Evolutionary conservation across 441 rosid species (phyloP).

Genomic region (Gossypium trilobum): DNA sequence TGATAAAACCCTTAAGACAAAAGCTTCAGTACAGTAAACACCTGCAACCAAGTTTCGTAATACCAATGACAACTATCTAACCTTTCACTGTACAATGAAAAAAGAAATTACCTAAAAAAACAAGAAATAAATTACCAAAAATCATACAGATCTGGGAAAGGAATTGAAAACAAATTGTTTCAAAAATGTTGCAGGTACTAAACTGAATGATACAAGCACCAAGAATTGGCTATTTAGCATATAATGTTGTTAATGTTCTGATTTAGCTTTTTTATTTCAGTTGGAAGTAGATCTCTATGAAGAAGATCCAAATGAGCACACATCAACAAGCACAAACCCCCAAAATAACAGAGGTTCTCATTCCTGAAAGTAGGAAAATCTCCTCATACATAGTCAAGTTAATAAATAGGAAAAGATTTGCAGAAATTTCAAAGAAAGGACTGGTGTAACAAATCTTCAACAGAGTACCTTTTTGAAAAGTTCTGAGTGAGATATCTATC

Average conservation of each 20-base stretch:
- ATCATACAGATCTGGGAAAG: not conserved
- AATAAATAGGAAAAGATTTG: not conserved
- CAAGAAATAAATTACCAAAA: not conserved
- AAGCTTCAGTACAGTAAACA: not conserved
- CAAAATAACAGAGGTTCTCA: not conserved
- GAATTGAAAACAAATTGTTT: not conserved
- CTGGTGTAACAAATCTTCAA: not conserved
- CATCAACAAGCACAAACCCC: not conserved
- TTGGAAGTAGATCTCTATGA: not conserved
- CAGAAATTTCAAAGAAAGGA: constrained; percentile 2
- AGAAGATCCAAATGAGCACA: not conserved
- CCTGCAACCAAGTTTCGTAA: not conserved
- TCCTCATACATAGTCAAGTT: not conserved
- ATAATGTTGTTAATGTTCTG: not conserved
- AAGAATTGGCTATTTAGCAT: not conserved
- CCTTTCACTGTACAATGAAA: not conserved
- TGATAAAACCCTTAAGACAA: not conserved
- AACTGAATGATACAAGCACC: not conserved
- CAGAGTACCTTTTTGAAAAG: constrained; percentile 36
- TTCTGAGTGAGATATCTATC: constrained; percentile 28
- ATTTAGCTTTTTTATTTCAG: not conserved
- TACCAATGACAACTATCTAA: not conserved
- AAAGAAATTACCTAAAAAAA: not conserved
- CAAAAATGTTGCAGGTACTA: not conserved
- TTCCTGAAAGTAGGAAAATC: not conserved